These are phyloP conservation scores for Yarrowia bubula DNA, from an alignment of 805 yeast species.

Conservation along the genomic window DNA sequence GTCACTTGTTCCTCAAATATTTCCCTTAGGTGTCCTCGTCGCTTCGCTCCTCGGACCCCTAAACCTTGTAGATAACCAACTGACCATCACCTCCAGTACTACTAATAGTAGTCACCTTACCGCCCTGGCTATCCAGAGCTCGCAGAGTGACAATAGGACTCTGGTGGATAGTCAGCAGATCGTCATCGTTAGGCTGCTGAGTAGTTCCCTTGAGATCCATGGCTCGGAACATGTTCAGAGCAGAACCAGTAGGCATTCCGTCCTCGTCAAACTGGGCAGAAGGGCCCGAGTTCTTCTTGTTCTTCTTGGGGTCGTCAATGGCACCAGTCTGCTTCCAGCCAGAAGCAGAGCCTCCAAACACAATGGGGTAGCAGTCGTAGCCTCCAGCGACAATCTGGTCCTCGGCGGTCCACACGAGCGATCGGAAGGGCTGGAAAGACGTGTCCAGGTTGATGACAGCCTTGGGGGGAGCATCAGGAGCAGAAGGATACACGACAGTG, in stretches of 20 bases:
- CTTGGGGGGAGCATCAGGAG: slow-evolving; percentile 61
- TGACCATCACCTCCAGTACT: slow-evolving; percentile 90
- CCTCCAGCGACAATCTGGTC: slow-evolving; percentile 81
- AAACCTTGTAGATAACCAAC: slow-evolving; percentile 70
- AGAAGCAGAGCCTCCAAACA: slow-evolving; percentile 65
- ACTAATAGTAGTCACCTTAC: slow-evolving; percentile 57
- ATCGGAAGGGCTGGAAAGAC: slow-evolving; percentile 73
- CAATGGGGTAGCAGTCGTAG: slow-evolving; percentile 85
- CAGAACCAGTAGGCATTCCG: slow-evolving; percentile 43
- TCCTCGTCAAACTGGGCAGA: slow-evolving; percentile 20
- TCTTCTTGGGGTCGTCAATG: slow-evolving; percentile 55
- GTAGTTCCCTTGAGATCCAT: slow-evolving; percentile 88
- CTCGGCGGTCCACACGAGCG: slow-evolving; percentile 68
- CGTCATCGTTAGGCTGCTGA: slow-evolving; percentile 45
- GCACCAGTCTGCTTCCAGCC: slow-evolving; percentile 61
- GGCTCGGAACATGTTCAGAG: slow-evolving; percentile 88
- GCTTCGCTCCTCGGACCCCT: slow-evolving; percentile 28
- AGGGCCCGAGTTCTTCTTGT: slow-evolving; percentile 47
- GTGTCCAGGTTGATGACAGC: slow-evolving; percentile 61
- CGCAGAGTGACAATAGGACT: slow-evolving; percentile 74
- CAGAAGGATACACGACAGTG: slow-evolving; percentile 73
- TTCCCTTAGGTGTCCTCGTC: too few species aligned
- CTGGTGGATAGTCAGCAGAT: slow-evolving; percentile 78
- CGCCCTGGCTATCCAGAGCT: slow-evolving; percentile 46
- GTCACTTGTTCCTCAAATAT: background rate